Conservation (phyloP, 208 protist species). For the Trypanosoma vivax region DNA sequence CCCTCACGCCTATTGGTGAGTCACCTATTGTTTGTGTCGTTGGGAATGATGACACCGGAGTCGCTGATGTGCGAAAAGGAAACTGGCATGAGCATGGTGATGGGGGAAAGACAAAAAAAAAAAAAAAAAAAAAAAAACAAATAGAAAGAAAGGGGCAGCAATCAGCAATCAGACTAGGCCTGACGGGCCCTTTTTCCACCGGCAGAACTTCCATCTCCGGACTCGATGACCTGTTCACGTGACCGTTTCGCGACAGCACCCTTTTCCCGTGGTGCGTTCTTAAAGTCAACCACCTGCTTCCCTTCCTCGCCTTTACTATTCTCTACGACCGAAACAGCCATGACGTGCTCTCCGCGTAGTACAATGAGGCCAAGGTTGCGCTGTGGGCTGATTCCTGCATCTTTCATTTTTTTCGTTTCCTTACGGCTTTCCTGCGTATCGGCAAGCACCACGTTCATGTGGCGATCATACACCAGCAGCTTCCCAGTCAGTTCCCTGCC, state of each 20-base stretch:
- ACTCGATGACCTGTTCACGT: constrained; percentile 14
- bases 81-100: too few relatives aligned
- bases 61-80: too few relatives aligned
- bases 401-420: constrained; percentile 62
- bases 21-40: too few relatives aligned
- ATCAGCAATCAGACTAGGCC: background rate
- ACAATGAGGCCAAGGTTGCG: constrained; percentile 69
- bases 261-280: constrained; percentile 35
- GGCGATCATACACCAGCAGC: constrained; percentile 76
- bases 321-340: constrained; percentile 66
- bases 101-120: background rate
- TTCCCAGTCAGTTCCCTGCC: constrained; percentile 66
- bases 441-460: constrained; percentile 86
- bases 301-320: background rate
- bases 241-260: constrained; percentile 35
- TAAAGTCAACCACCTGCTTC: constrained; percentile 19
- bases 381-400: constrained; percentile 40
- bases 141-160: background rate
- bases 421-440: constrained; percentile 51
- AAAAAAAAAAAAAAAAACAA: background rate
- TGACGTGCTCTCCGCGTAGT: constrained; percentile 78
- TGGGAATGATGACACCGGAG: too few relatives aligned
- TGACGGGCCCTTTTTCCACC: too few relatives aligned
- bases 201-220: too few relatives aligned
- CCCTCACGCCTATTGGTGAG: too few relatives aligned